Evolutionary conservation across 805 yeast species (phyloP).

Genomic region (Saturnispora saitoi): DNA sequence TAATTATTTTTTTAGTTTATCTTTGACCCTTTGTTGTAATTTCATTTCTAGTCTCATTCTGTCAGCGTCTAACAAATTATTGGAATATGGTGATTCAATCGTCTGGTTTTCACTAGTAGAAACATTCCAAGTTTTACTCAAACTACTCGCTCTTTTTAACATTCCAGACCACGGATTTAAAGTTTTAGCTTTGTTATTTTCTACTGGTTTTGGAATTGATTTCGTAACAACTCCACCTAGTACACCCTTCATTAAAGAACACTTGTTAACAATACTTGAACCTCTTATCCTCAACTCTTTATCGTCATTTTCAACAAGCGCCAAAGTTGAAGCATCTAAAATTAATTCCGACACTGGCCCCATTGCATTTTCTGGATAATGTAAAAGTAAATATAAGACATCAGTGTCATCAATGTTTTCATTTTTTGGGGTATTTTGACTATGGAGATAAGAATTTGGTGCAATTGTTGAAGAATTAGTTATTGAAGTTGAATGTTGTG

Average conservation of each 20-base stretch:
- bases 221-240: constrained; percentile 4
- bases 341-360: constrained; percentile 7
- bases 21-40: constrained; percentile 36
- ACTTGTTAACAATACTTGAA: neutral
- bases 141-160: constrained; percentile 5
- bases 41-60: constrained; percentile 42
- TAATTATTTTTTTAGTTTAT: constrained; percentile 21
- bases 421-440: neutral
- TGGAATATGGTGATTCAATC: neutral
- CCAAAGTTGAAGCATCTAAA: constrained; percentile 6
- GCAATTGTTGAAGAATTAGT: neutral
- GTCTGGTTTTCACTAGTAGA: constrained; percentile 12
- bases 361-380: constrained; percentile 32
- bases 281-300: constrained; percentile 4
- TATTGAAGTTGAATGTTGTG: neutral
- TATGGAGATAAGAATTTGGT: neutral
- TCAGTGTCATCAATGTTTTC: constrained; percentile 40
- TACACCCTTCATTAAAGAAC: constrained; percentile 3
- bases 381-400: constrained; percentile 39
- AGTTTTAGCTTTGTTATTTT: neutral
- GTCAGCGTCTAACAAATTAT: constrained; percentile 30
- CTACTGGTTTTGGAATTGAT: neutral
- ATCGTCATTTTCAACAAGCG: constrained; percentile 7
- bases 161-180: constrained; percentile 4
- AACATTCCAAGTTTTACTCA: constrained; percentile 1